Evolutionary conservation across 352 stramenopile species (phyloP), one percentile per base, ranked within the genome.

Genomic region (Phytophthora cactorum): DNA sequence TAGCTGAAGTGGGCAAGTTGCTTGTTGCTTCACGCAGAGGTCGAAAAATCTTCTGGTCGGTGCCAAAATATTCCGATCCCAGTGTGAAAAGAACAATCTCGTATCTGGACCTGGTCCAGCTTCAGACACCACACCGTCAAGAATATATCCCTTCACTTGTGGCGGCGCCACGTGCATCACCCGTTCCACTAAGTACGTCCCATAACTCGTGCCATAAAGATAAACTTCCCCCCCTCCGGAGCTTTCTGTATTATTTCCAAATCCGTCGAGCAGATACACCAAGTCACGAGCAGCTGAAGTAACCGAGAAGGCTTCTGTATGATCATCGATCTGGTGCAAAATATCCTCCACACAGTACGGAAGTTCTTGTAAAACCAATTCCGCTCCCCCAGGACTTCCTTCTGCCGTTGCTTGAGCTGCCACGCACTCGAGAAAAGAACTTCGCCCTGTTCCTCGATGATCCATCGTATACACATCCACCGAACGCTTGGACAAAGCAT

Each of bases 391-490:
- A 0, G 67, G 66, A 17, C 56, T 69, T 3, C 66, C 69, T 41
- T 44, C 57, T 14, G 75, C 58, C 27, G 59, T 69, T 31, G 71
- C 74, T 51, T 81, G 65, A 31, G 77, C 65, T 27, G 72, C 74
- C 12, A 77, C 52, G 43, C 74, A 84, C 4, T 77, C 56, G 22
- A 86, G 27, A 59, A 54, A 55, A 3, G 43, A 69, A 68, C 77
- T 86, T 7, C 70, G 52, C 4, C 77, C 77, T 1, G 72, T 86
- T 55, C 77, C 77, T 45, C 72, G 77, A 60, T 82, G 74, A 25
- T 81, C 72, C 43, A 79, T 72, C 2, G 77, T 83, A 46, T 91
- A 91, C 28, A 89, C 72, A 51, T 78, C 78, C 14, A 86, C 55
- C 1, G 72, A 74, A 9, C 44, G 55, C n/a, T 77, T 71, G 5